These are phyloP conservation scores for Penicillium antarcticum DNA, from an alignment of 495 filamentous ascomycete species.

Conservation along the genomic window DNA sequence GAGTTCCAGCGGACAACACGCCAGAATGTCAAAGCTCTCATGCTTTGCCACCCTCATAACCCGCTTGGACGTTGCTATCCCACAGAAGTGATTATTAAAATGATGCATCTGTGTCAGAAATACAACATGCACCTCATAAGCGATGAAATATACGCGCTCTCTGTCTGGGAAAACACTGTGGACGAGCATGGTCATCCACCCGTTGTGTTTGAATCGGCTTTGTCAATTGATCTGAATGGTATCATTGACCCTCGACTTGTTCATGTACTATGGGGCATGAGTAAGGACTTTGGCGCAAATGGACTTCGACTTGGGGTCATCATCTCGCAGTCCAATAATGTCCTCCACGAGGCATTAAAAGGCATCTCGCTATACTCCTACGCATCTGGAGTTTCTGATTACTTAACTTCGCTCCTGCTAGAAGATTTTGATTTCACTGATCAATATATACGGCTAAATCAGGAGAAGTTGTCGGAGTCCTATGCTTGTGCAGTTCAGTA, in stretches of 20 bases:
- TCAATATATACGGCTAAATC: constrained; percentile 38
- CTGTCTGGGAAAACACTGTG: constrained; percentile 41
- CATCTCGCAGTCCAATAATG: constrained; percentile 42
- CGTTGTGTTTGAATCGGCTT: constrained; percentile 46
- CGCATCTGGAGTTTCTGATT: constrained; percentile 41
- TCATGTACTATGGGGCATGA: constrained; percentile 59
- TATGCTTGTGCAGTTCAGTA: constrained; percentile 33
- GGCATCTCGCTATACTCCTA: constrained; percentile 41
- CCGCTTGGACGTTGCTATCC: constrained; percentile 58
- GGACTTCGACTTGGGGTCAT: constrained; percentile 55
- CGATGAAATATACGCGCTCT: constrained; percentile 64
- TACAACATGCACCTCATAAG: constrained; percentile 55
- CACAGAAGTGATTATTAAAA: constrained; percentile 35
- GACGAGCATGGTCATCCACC: constrained; percentile 15
- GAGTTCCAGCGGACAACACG: constrained; percentile 18
- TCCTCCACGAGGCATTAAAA: constrained; percentile 36
- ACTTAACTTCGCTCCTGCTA: constrained; percentile 40
- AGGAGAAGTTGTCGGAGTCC: constrained; percentile 27
- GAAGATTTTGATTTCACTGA: constrained; percentile 44
- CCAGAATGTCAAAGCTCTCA: constrained; percentile 41
- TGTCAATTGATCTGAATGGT: constrained; percentile 42
- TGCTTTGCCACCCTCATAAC: constrained; percentile 61
- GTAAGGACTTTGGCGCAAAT: constrained; percentile 56
- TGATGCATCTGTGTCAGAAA: constrained; percentile 52
- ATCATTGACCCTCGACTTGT: constrained; percentile 51